Conservation (phyloP, 2,329 filamentous ascomycete species). For the Endothia cerciana region DNA sequence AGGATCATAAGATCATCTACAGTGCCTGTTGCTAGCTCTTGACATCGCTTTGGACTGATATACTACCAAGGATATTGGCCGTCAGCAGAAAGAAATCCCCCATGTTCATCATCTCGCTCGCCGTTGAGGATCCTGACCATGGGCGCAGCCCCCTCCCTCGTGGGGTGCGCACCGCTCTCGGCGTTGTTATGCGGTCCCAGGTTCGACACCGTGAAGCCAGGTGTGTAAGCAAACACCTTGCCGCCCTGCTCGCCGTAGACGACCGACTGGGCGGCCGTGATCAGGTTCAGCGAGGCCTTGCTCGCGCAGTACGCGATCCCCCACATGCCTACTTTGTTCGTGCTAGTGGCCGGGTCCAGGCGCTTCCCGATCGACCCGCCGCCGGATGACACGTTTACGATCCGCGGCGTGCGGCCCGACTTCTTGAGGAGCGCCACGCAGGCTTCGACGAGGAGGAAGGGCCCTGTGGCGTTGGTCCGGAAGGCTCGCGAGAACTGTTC, state of each 20-base stretch:
- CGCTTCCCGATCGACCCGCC: conserved; percentile 2
- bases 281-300: conserved; percentile 10
- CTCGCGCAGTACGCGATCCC: conserved; percentile 6
- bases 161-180: conserved; percentile 4
- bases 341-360: background rate
- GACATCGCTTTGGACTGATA: background rate
- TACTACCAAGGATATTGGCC: background rate
- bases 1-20: background rate
- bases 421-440: conserved; percentile 4
- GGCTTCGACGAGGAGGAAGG: conserved; percentile 5
- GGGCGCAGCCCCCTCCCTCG: conserved; percentile 1
- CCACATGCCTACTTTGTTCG: conserved; percentile 12
- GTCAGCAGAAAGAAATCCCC: background rate
- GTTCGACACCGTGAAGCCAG: conserved; percentile 3
- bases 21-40: background rate
- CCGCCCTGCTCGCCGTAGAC: conserved; percentile 1
- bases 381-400: conserved; percentile 6
- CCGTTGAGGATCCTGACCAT: background rate
- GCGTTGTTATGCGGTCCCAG: background rate
- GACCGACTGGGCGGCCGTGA: conserved; percentile 4
- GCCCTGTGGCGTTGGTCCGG: conserved; percentile 8
- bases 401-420: background rate
- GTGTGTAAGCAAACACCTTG: conserved; percentile 11
- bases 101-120: conserved; percentile 11
- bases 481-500: background rate